Evolutionary conservation across 2,329 filamentous ascomycete genomes (phyloP), one percentile per base, ranked within the genome.

Genomic region (Chaetothyriales sp.): DNA sequence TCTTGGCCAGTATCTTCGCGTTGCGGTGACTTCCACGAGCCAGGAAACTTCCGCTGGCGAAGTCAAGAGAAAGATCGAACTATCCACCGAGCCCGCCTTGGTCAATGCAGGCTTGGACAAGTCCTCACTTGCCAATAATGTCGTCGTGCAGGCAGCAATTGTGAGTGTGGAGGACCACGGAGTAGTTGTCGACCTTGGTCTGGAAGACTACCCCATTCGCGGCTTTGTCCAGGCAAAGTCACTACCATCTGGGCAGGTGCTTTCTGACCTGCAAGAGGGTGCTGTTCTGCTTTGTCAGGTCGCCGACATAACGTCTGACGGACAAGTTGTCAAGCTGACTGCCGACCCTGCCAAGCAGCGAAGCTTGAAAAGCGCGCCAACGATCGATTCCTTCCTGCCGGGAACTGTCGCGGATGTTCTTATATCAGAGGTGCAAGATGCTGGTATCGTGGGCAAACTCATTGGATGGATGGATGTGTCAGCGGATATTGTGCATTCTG

Each of bases 161-260:
- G 69, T 77, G 48, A 98, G 90, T 66, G 83, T 93, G n/a, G 90
- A 98, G 67, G 93, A 98, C 61, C 89, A 95, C 62, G 92, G 92
- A 55, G 77, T 92, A 52, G 79, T 96, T 51, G 95, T 98, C 87
- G 87, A 95, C 59, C 69, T 96, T 39, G 87, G 87, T 18, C 72
- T 96, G 5, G 73, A 80, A 36, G 78, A 80, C 49, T 70, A 75
- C 28, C 75, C 78, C 39, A 65, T 89, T 49, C 82, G 81, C 56
- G 92, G 86, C 2, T 98, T 98, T 68, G 74, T 98, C 62, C 79
- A 87, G 4, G 84, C 83, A 54, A 87, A 84, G 62, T 88, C 95
- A 63, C 71, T 95, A 18, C 84, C 86, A 47, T 64, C 77, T 26
- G 73, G 72, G 44, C 71, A 84, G 18, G 71, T 81, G 4, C 75